These are phyloP conservation scores for Termitomyces sp. DNA, from an alignment of 768 basidiomycete species.

Conservation along the genomic window DNA sequence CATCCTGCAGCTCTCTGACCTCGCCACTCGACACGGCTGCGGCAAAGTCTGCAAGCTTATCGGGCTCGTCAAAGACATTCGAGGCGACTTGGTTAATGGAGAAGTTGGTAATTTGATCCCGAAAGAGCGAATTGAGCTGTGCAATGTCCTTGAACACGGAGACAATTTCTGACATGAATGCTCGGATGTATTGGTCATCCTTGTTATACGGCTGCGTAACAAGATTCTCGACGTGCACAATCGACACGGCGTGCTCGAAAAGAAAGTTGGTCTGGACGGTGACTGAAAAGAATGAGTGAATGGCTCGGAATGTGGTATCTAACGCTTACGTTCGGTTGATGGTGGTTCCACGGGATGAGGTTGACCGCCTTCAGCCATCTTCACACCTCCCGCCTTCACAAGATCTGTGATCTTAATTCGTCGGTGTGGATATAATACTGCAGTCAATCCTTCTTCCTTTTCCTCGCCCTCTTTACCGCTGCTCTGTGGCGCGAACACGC, in stretches of 20 bases:
- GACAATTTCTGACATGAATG: conserved; percentile 95
- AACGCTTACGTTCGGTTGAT: conserved; percentile 24
- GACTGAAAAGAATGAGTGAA: conserved; percentile 30
- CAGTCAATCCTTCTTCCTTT: conserved; percentile 89
- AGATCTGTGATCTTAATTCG: conserved; percentile 87
- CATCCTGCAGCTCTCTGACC: conserved; percentile 88
- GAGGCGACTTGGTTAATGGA: conserved; percentile 89
- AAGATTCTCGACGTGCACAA: conserved; percentile 88
- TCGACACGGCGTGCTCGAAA: conserved; percentile 77
- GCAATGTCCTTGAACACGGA: conserved; percentile 99
- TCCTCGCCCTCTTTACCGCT: conserved; percentile 50
- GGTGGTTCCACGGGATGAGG: conserved; percentile 50
- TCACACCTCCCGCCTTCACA: conserved; percentile 59
- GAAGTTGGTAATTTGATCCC: conserved; percentile 97
- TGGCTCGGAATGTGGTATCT: neutral
- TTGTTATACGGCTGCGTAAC: conserved; percentile 81
- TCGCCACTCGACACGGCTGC: conserved; percentile 96
- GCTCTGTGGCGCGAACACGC: conserved; percentile 69
- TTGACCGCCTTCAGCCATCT: conserved; percentile 40
- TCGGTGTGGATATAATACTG: conserved; percentile 91
- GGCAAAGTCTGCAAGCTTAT: conserved; percentile 95
- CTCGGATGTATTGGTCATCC: conserved; percentile 92
- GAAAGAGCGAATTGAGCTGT: conserved; percentile 94
- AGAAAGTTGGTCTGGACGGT: conserved; percentile 84
- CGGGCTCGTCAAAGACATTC: conserved; percentile 96